phyloP scores from a whole-genome alignment of 306 rosid genomes.

The Prunus padus region DNA sequence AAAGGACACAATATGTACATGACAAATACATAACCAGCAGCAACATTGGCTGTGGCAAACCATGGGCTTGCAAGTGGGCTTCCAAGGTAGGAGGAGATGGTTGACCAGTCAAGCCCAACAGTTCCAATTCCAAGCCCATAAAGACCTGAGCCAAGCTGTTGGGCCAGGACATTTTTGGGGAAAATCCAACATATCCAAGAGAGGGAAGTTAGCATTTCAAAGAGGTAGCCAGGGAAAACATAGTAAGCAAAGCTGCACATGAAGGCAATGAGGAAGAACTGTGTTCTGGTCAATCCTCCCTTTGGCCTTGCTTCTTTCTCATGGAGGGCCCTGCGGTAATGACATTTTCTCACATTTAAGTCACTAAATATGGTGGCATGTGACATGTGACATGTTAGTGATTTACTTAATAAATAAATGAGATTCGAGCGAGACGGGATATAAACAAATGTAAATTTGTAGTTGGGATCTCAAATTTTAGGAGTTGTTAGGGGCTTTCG shows the following conservation, averaged over 20 bases:
- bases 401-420: neutral
- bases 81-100: constrained; percentile 80
- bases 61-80: constrained; percentile 98
- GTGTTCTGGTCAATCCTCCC: constrained; percentile 66
- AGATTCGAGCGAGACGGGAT: neutral
- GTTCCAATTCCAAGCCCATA: constrained; percentile 69
- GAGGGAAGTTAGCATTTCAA: constrained; percentile 72
- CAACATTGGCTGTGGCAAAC: constrained; percentile 95
- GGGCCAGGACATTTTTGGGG: constrained; percentile 62
- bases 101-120: constrained; percentile 83
- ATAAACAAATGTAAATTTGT: neutral
- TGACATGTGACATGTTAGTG: neutral
- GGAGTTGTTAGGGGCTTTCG: neutral
- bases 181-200: constrained; percentile 94
- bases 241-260: constrained; percentile 89
- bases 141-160: constrained; percentile 85
- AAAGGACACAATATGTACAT: constrained; percentile 74
- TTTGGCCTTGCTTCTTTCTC: constrained; percentile 64
- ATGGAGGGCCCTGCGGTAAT: constrained; percentile 62
- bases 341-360: neutral
- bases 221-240: constrained; percentile 75
- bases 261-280: constrained; percentile 76
- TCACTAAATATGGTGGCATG: neutral
- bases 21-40: constrained; percentile 60
- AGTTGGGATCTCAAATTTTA: neutral